These are phyloP conservation scores for Aspergillus texensis DNA, from an alignment of 2,329 filamentous ascomycete genomes.

Conservation along the genomic window DNA sequence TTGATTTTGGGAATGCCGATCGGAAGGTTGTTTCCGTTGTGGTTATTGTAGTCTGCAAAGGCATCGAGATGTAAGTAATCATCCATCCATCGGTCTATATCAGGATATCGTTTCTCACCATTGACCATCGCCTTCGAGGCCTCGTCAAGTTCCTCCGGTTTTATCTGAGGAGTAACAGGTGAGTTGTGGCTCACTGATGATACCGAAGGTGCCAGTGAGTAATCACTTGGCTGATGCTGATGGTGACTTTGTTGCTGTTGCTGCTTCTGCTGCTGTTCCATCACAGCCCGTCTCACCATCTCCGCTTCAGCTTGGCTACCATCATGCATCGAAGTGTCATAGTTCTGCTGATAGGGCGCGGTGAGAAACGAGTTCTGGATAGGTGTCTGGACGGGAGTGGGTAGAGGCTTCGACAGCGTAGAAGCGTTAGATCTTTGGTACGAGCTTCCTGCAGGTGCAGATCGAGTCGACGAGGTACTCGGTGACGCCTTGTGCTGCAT, in stretches of 20 bases:
- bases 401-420: constrained; percentile 55
- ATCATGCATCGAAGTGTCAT: constrained; percentile 47
- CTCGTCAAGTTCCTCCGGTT: constrained; percentile 57
- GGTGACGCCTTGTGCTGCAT: constrained; percentile 43
- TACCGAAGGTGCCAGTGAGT: constrained; percentile 59
- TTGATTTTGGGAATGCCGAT: constrained; percentile 72
- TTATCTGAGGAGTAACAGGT: constrained; percentile 62
- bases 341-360: constrained; percentile 50
- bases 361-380: constrained; percentile 54
- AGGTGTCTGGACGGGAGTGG: constrained; percentile 59
- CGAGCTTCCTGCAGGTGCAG: constrained; percentile 43
- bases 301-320: constrained; percentile 52
- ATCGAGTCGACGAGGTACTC: constrained; percentile 47
- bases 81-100: constrained; percentile 55
- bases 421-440: constrained; percentile 41
- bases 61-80: constrained; percentile 68
- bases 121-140: constrained; percentile 51
- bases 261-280: constrained; percentile 50
- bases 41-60: constrained; percentile 57
- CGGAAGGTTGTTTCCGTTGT: constrained; percentile 34
- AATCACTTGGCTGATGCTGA: constrained; percentile 47
- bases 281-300: constrained; percentile 61
- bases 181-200: constrained; percentile 64
- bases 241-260: constrained; percentile 37
- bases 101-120: constrained; percentile 55